These are phyloP conservation scores for Pezicula carpinea DNA, from an alignment of 2,329 filamentous ascomycete species.

Conservation along the genomic window DNA sequence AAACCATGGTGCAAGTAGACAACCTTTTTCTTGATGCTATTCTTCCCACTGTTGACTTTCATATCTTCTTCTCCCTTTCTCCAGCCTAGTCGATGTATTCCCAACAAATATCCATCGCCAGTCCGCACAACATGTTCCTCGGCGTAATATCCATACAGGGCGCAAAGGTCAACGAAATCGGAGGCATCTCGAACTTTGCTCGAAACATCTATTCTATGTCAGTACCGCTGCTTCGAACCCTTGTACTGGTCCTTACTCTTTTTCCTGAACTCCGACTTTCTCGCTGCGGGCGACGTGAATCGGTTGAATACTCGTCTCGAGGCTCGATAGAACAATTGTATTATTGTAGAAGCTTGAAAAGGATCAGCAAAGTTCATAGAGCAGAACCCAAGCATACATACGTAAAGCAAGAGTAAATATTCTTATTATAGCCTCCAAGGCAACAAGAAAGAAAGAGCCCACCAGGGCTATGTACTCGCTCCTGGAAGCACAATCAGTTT, in stretches of 20 bases:
- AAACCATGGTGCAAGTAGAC: constrained; percentile 94
- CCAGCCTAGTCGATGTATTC: constrained; percentile 82
- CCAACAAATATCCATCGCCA: constrained; percentile 86
- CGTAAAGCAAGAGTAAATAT: constrained; percentile 84
- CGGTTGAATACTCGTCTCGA: constrained; percentile 81
- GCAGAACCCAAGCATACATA: constrained; percentile 38
- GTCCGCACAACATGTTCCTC: constrained; percentile 97
- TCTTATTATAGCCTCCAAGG: constrained; percentile 77
- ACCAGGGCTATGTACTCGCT: constrained; percentile 84
- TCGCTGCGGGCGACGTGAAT: constrained; percentile 65
- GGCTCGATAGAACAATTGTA: constrained; percentile 75
- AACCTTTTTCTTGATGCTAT: constrained; percentile 72
- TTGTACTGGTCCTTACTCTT: constrained; percentile 57
- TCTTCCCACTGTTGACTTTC: constrained; percentile 67
- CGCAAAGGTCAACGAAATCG: constrained; percentile 93
- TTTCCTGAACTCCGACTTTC: constrained; percentile 62
- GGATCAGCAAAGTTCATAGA: constrained; percentile 4
- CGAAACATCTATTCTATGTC: constrained; percentile 52
- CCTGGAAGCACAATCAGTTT: constrained; percentile 35
- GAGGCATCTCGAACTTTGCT: constrained; percentile 77
- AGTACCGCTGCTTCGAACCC: constrained; percentile 54
- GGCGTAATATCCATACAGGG: constrained; percentile 83
- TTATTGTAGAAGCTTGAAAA: constrained; percentile 65
- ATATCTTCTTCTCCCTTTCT: constrained; percentile 74
- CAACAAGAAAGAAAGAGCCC: constrained; percentile 76